Base-by-base conservation (phyloP, 2,329 filamentous ascomycete species). In the Fusarium sp. region DNA sequence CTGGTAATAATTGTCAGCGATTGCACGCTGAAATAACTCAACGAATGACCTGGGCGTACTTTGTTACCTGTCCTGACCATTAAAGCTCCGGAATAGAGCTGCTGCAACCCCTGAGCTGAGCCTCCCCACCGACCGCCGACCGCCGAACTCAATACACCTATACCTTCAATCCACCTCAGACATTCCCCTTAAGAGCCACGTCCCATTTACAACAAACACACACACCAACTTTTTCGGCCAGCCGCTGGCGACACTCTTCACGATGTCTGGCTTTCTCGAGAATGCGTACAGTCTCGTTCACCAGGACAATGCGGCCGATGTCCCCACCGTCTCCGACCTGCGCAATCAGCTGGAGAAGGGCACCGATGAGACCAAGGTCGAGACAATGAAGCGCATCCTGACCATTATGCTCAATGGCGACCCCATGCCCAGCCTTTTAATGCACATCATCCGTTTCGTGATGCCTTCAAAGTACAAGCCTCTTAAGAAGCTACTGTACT, bases 391-490 rank as follows among this genome's bases (percentile, higher is more conserved):
- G 89, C 92, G 90, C 83, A 94, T 99, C 79, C 84, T 98, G 78
- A 97, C 93, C 68, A 89, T 97, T 78, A 98, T 99, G 96, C 88
- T 99, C 76, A 98, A 98, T 79, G 96, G 96, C 73, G 95, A 99
- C 78, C 90, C 96, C 40, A 96, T 99, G 91, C 92, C 94, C 25
- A 90, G 94, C 73, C 86, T 99, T 20, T 89, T 99, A 74, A 99
- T 99, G 96, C 96, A 98, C 83, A 99, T 99, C 77, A 99, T 99
- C 80, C 93, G 96, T 79, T 99, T 99, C 79, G 94, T 99, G 75
- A 99, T 99, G 96, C 96, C 96, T 15, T 97, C 94, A 68, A 97
- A 96, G 84, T 93, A 92, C 81, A 99, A 99, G 84, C 85, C 91
- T 41, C 85, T 99, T 75, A 99, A 99, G 88, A 99, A 99, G 85